A percentile compares a stretch with the other conserved stretches of the same genome.
Evolutionary conservation across 257 asterid species (phyloP).

Genomic region (Perilla frutescens): DNA sequence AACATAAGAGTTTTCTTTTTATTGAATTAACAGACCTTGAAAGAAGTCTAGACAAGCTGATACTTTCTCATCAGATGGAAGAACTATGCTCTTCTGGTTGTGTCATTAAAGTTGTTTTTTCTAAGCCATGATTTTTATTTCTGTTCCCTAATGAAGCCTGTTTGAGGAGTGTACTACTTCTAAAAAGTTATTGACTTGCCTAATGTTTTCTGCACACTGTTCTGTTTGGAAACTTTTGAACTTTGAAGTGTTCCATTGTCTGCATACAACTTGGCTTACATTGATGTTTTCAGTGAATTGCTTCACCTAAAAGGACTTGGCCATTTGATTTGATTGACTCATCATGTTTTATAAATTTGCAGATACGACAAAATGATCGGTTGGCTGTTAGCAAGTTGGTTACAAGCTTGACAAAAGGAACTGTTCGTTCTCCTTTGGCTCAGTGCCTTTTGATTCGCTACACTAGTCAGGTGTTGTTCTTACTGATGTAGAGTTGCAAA

Average conservation of each 20-base stretch:
- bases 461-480: conserved; percentile 73
- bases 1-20: conserved; percentile 7
- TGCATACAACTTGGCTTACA: neutral
- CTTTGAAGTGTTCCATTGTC: conserved; percentile 1
- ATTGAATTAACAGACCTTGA: neutral
- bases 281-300: neutral
- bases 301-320: conserved; percentile 13
- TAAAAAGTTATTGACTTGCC: neutral
- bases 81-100: conserved; percentile 3
- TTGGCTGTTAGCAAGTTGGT: conserved; percentile 96
- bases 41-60: neutral
- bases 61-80: conserved; percentile 10
- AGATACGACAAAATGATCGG: conserved; percentile 96
- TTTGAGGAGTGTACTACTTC: neutral
- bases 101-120: neutral
- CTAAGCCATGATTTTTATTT: too few species aligned
- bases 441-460: conserved; percentile 96
- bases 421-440: conserved; percentile 92
- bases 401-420: conserved; percentile 90
- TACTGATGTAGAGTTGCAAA: conserved; percentile 32
- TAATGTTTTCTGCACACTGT: neutral
- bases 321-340: conserved; percentile 33
- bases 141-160: too few species aligned
- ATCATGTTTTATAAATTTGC: conserved; percentile 35
- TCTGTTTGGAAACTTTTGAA: conserved; percentile 21